phyloP scores from a whole-genome alignment of 768 basidiomycete species.

The Boletus sensibilis region DNA sequence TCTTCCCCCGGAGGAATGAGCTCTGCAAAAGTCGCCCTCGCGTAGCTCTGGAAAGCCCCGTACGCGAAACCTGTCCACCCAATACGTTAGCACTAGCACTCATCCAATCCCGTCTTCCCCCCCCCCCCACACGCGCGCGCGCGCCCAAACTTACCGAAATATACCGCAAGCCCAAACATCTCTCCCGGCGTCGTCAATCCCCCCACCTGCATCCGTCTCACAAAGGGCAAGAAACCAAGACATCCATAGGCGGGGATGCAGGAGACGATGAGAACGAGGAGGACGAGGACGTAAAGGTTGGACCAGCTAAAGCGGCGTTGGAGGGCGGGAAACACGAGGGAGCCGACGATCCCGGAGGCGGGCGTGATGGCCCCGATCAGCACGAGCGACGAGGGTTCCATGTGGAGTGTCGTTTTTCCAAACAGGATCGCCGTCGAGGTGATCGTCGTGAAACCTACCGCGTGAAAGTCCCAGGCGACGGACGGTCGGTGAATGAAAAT shows the following conservation, averaged over 20 bases:
- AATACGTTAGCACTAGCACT: background rate
- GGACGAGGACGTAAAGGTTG: conserved; percentile 64
- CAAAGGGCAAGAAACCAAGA: conserved; percentile 65
- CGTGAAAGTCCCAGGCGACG: no score
- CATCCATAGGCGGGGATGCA: conserved; percentile 79
- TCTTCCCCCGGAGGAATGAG: conserved; percentile 86
- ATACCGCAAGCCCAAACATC: conserved; percentile 81
- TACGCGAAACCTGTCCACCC: conserved; percentile 57
- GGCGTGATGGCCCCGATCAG: conserved; percentile 81
- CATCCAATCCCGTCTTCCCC: background rate
- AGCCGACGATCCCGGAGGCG: conserved; percentile 74
- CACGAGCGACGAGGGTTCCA: conserved; percentile 75
- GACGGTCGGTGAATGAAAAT: background rate
- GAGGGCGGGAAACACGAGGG: conserved; percentile 74
- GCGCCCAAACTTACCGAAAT: conserved; percentile 57
- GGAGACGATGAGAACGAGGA: conserved; percentile 64
- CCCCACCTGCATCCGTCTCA: conserved; percentile 54
- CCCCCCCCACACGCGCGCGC: background rate
- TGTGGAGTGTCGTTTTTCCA: conserved; percentile 82
- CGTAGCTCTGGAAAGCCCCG: conserved; percentile 90
- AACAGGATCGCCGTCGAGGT: conserved; percentile 91
- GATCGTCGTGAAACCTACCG: conserved; percentile 82
- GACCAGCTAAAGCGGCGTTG: conserved; percentile 66
- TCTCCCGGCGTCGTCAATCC: conserved; percentile 78
- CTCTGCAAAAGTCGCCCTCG: conserved; percentile 83